Evolutionary conservation across 2,329 filamentous ascomycete species (phyloP), one percentile per base, ranked within the genome.

Genomic region (Elsinoe perseae): DNA sequence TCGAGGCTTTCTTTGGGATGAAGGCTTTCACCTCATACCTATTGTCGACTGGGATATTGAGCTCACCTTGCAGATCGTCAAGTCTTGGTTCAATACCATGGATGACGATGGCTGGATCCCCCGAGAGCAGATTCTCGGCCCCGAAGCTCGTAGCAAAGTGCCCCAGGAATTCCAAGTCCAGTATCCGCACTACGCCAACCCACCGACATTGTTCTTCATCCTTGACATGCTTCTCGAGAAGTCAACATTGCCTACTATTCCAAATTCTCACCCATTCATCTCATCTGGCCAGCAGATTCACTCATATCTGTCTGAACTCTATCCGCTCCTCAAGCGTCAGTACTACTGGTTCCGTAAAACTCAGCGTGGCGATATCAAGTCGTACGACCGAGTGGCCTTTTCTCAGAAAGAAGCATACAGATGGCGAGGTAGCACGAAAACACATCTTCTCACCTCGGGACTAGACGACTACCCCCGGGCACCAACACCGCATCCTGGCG

Each of bases 91-190:
- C 74, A 89, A 85, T 61, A 81, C 95, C 16, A 95, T 97, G 81
- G 93, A 98, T 62, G 87, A 93, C 14, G 90, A 97, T 69, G 93
- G 93, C 55, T 98, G 93, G 93, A 97, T 98, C 67, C 89, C 85
- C 2, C 86, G 93, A 53, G 93, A 98, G 74, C 91, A 96, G 72
- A 97, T 98, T 58, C 80, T 98, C 1, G 93, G 93, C 1, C 73
- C 80, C 2, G 93, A 98, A 73, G 93, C 93, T 46, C 84, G 92
- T 60, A 95, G 87, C 78, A 97, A 96, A 72, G 93, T 98, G 1
- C 93, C 93, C 0, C 71, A 78, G 3, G 91, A 97, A 71, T 98
- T 98, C 69, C 91, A 95, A 65, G 81, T 90, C 12, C 93, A 97
- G 68, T 97, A 97, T 68, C 92, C 93, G 21, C 91, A 97, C 70